Base-by-base conservation (phyloP, 495 filamentous ascomycete genomes). In the Neurospora cerealis region DNA sequence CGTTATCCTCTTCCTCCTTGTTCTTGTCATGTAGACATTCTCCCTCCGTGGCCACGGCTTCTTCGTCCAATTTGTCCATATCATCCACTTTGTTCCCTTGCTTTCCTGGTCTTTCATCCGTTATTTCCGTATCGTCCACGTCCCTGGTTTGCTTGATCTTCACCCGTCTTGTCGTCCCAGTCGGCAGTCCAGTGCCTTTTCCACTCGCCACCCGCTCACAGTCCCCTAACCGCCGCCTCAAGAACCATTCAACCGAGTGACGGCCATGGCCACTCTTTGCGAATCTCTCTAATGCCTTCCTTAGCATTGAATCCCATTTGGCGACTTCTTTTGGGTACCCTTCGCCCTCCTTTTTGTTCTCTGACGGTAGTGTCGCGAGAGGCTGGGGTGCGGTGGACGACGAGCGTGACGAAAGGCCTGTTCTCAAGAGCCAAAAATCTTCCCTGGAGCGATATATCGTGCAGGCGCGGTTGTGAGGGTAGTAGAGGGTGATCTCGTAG, bases 391-490 rank as follows among this genome's bases (percentile, higher is more conserved):
- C 24, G 19, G 32, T 6, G 8, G 44, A 66, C 32, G 41, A 38
- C 17, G 38, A 17, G 39, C 74, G 60, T 19, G 70, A 37, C 3
- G 5, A 6, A 28, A 66, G 28, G 24, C 19, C 40, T 15, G 28
- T 28, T 21, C 34, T 42, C 54, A 82, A 72, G 5, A 8, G 4
- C 17, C n/a, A 39, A 60, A 82, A 78, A 70, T 82, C 79, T 44
- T 77, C 74, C 38, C 70, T 69, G 36, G 76, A 70, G 44, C 79
- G 79, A 73, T 73, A 74, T 70, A 82, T 73, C 38, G 74, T 75
- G 77, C 80, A 82, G 37, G 80, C 78, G 11, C 80, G 78, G 78
- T 82, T 81, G 41, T 74, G 74, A 24, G 62, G 8, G 70, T 80
- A 82, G 73, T 74, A 75, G 3, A 82, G 78, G 17, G 72, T 76